phyloP scores from a whole-genome alignment of 208 protist genomes.

The Trypanosoma melophagium region DNA sequence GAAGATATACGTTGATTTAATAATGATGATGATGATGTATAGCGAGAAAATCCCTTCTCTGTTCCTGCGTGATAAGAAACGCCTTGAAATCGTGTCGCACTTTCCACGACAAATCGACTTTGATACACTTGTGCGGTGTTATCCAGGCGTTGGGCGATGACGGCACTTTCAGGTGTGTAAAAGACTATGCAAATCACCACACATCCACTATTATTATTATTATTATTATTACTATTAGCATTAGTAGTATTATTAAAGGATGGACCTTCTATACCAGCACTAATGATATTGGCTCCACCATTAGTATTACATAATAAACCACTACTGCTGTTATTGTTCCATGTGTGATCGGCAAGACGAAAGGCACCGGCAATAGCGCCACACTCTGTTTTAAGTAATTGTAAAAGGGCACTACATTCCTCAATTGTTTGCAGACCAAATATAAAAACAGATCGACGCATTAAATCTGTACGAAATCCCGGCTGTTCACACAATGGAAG shows the following conservation, averaged over 20 bases:
- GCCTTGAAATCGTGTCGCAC: constrained; percentile 6
- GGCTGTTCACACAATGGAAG: constrained; percentile 23
- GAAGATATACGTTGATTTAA: no score
- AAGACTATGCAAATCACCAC: constrained; percentile 23
- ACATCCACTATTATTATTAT: background rate
- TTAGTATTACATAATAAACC: no score
- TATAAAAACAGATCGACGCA: constrained; percentile 23
- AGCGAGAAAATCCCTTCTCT: no score
- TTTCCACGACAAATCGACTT: constrained; percentile 17
- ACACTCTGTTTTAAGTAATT: constrained; percentile 4
- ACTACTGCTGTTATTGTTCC: background rate
- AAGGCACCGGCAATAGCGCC: constrained; percentile 20
- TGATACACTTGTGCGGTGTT: constrained; percentile 16
- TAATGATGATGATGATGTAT: no score
- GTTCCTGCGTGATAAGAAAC: background rate
- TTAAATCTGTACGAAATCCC: constrained; percentile 11
- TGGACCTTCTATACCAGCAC: no score
- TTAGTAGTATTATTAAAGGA: no score
- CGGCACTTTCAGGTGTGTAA: background rate
- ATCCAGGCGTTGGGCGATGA: constrained; percentile 9
- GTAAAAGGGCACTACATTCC: constrained; percentile 16
- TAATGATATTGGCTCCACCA: no score
- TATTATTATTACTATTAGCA: no score
- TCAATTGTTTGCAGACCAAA: constrained; percentile 16
- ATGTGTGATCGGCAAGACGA: constrained; percentile 3